Evolutionary conservation across 2,329 filamentous ascomycete species (phyloP), one percentile per base, ranked within the genome.

Genomic region (Orbilia brochopaga): DNA sequence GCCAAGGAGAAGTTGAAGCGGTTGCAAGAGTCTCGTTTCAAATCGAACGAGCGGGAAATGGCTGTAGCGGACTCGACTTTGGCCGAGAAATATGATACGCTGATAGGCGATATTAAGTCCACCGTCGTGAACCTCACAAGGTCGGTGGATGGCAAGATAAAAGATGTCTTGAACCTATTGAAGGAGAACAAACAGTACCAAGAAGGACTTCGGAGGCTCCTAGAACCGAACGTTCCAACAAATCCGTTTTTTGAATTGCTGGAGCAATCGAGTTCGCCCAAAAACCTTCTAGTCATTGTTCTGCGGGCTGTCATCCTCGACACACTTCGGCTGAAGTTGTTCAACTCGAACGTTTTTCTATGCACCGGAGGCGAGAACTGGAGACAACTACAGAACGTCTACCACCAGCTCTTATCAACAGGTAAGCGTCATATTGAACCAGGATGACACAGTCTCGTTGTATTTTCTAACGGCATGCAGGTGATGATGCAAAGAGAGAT

Each of bases 321-420:
- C 40, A 73, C 57, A 13, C 42, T 73, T 1, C 37, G 59, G n/a
- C n/a, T 64, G 13, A 64, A 42, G 17, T 52, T 73, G 7, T 73
- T 73, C 48, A 66, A 66, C 51, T 57, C 60, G 23, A 73, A 73
- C 23, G 62, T 73, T 23, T 73, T 73, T 35, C 21, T 65, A 15
- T 52, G 61, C 32, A 42, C 65, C 13, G 69, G 62, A n/a, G 61
- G 61, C 1, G 61, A 66, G 5, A 64, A 57, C 32, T 70, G 66
- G 66, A 70, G 60, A 21, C 59, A 63, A 32, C 40, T 73, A 30
- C 37, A 54, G 21, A 54, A 55, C 7, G 61, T 73, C 13, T 73
- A 73, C 57, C 61, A 57, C 5, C 44, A 65, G 51, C 56, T 73
- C n/a, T 40, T 73, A 40, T 37, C 60, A n/a, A 32, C 56, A 44